Evolutionary conservation across 306 rosid species (phyloP).

Genomic region (Quercus bicolor): DNA sequence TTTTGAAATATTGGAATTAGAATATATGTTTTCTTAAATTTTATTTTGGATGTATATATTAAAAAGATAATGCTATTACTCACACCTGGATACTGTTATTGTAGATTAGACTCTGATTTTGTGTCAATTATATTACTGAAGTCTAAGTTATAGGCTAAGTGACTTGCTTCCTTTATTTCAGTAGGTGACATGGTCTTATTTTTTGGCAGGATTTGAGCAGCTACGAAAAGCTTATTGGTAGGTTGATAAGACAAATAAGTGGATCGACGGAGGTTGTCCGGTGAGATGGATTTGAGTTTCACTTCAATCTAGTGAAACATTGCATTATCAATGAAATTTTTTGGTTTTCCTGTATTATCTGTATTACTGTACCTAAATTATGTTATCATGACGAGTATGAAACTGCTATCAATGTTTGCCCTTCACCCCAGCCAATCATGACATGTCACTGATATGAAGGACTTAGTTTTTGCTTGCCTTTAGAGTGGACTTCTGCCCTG

Average conservation of each 20-base stretch:
- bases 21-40: conserved; percentile 5
- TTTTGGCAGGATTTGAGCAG: conserved; percentile 53
- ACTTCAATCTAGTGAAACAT: background rate
- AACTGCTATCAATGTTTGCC: background rate
- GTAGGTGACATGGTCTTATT: conserved; percentile 9
- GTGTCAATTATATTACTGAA: conserved; percentile 1
- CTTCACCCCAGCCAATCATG: background rate
- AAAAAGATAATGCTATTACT: background rate
- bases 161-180: conserved; percentile 14
- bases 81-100: background rate
- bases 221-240: conserved; percentile 55
- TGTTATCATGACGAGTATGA: background rate
- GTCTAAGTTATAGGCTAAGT: background rate
- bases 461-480: background rate
- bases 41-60: background rate
- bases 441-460: background rate
- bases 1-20: background rate
- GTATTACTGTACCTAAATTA: background rate
- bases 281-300: conserved; percentile 36
- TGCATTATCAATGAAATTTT: background rate
- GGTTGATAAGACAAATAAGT: conserved; percentile 62
- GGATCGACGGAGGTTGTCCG: conserved; percentile 69
- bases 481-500: background rate
- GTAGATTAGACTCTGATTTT: conserved; percentile 9
- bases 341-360: background rate